Evolutionary conservation across 495 filamentous ascomycete species (phyloP).

Genomic region (Neurospora sp.): DNA sequence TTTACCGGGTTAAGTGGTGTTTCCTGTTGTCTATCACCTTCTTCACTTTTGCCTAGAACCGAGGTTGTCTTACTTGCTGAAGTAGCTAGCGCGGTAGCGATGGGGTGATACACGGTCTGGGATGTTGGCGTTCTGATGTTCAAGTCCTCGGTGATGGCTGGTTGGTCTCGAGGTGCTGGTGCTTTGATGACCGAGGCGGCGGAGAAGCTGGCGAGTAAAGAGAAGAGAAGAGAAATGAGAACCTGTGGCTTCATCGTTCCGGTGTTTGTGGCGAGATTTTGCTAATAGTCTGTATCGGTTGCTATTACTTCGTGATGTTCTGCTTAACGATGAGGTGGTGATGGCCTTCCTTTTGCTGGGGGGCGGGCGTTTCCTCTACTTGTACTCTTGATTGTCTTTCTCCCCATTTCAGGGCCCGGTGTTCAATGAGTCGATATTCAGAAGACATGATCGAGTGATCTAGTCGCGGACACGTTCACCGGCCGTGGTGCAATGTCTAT

Average conservation of each 20-base stretch:
- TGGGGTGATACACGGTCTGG: neutral
- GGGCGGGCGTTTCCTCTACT: neutral
- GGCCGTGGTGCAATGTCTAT: neutral
- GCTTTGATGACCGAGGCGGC: neutral
- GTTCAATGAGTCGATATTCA: neutral
- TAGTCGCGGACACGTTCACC: neutral
- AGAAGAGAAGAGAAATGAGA: neutral
- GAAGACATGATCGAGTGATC: neutral
- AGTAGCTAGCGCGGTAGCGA: too few species aligned
- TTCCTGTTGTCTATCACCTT: neutral
- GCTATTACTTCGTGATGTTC: too few species aligned
- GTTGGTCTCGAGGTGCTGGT: neutral
- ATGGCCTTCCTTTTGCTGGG: neutral
- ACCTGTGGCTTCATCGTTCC: neutral
- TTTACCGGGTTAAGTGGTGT: fast-evolving
- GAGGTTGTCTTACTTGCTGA: too few species aligned
- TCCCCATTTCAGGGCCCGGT: too few species aligned
- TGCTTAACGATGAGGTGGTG: neutral
- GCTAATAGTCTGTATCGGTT: fast-evolving
- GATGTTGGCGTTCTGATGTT: neutral
- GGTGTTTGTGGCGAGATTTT: neutral
- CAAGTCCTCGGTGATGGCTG: neutral
- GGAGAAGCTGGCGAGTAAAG: fast-evolving
- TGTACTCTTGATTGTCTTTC: neutral
- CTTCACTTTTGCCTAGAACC: neutral